Evolutionary conservation across 2,329 filamentous ascomycete species (phyloP).

Genomic region (Fusarium sp.): DNA sequence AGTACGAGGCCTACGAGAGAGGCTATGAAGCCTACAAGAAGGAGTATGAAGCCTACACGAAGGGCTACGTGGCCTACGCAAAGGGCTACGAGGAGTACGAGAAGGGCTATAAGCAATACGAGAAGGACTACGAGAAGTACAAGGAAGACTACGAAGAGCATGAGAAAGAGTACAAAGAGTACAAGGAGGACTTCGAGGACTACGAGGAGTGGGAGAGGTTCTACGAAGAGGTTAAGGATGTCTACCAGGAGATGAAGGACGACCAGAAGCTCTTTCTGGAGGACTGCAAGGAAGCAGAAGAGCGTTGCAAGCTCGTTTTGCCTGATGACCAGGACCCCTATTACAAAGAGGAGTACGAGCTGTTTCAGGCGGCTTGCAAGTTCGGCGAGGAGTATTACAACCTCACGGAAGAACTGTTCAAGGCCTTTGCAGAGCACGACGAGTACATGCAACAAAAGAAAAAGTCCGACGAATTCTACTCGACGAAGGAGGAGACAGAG

Average conservation of each 20-base stretch:
- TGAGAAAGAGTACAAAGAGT: background rate
- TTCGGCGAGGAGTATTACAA: background rate
- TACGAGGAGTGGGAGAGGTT: fast-evolving
- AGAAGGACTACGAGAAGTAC: background rate
- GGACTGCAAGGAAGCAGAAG: background rate
- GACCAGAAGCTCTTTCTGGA: fast-evolving
- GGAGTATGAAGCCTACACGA: background rate
- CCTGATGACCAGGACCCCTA: too few species aligned
- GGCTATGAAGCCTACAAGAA: background rate
- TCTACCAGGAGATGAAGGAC: background rate
- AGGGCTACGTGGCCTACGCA: too few species aligned
- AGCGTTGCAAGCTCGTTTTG: background rate
- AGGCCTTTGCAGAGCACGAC: background rate
- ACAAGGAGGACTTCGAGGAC: background rate
- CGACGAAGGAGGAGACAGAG: background rate
- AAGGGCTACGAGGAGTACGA: background rate
- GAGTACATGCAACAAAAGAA: background rate
- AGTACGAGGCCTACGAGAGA: background rate
- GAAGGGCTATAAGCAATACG: too few species aligned
- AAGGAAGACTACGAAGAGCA: background rate
- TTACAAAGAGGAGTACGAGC: background rate
- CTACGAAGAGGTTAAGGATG: background rate
- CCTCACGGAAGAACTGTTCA: background rate
- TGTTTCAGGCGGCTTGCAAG: background rate
- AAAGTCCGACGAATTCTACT: background rate